Conservation (phyloP, 2,329 filamentous ascomycete species). For the Kalaharituber pfeilii region DNA sequence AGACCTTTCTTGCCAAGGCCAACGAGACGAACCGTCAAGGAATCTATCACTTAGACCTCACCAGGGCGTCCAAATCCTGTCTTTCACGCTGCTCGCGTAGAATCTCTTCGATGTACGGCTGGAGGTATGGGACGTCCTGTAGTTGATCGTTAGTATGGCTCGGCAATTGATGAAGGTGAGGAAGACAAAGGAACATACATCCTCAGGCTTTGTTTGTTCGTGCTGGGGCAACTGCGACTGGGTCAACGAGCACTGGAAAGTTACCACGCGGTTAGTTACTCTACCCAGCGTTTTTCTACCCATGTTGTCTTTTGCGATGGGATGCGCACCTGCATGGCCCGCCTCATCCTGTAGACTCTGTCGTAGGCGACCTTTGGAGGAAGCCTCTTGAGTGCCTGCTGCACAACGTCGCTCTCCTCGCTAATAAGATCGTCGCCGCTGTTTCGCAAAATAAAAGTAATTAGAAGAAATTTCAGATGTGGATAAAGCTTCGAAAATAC, state of each 20-base stretch:
- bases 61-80: conserved; percentile 48
- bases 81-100: conserved; percentile 50
- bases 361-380: conserved; percentile 83
- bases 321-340: conserved; percentile 63
- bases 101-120: conserved; percentile 49
- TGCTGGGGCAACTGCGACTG: conserved; percentile 46
- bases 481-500: conserved; percentile 14
- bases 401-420: conserved; percentile 76
- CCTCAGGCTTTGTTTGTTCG: conserved; percentile 50
- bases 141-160: conserved; percentile 18
- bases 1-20: too few relatives aligned
- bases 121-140: conserved; percentile 50
- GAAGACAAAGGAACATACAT: conserved; percentile 33
- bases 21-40: too few relatives aligned
- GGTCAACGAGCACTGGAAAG: conserved; percentile 42
- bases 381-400: conserved; percentile 78
- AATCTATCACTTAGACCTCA: conserved; percentile 14
- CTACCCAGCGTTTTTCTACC: conserved; percentile 1
- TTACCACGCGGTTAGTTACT: conserved; percentile 1
- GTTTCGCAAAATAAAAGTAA: conserved; percentile 7
- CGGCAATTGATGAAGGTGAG: conserved; percentile 5
- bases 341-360: conserved; percentile 89
- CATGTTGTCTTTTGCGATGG: conserved; percentile 2
- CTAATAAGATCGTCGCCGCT: conserved; percentile 90
- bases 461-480: neutral